Evolutionary conservation across 2,329 filamentous ascomycete species (phyloP).

Genomic region (Fusarium sarcochroum): DNA sequence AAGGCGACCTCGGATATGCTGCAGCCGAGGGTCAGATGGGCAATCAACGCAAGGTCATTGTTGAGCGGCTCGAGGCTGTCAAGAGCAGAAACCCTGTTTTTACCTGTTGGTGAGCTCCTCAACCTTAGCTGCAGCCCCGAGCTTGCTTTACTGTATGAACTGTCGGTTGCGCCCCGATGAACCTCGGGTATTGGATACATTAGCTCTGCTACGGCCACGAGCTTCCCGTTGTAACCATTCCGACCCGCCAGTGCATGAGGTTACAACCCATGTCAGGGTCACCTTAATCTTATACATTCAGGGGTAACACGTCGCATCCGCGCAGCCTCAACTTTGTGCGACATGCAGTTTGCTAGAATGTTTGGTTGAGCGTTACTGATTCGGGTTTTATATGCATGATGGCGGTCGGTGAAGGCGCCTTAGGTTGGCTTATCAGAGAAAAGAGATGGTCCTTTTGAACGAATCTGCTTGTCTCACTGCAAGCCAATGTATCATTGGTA

Average conservation of each 20-base stretch:
- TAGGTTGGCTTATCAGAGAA: not conserved
- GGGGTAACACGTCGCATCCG: constrained; percentile 21
- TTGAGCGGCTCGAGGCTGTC: constrained; percentile 94
- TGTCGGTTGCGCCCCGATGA: not conserved
- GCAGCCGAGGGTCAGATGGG: constrained; percentile 95
- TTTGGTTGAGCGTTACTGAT: constrained; percentile 27
- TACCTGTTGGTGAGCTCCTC: constrained; percentile 83
- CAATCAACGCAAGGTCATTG: constrained; percentile 92
- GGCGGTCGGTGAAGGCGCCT: constrained; percentile 18
- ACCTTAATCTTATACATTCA: constrained; percentile 19
- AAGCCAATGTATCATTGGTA: constrained; percentile 4
- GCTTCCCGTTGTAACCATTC: constrained; percentile 19
- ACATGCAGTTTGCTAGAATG: constrained; percentile 18
- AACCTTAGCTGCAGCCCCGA: constrained; percentile 1
- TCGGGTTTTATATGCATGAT: constrained; percentile 39
- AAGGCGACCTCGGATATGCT: constrained; percentile 94
- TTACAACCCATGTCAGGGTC: constrained; percentile 14
- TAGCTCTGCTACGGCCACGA: constrained; percentile 7
- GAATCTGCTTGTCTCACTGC: not conserved
- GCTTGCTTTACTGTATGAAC: constrained; percentile 2
- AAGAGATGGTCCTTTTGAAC: constrained; percentile 1
- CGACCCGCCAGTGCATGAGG: constrained; percentile 9
- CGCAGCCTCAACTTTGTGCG: constrained; percentile 11
- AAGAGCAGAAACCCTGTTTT: constrained; percentile 97
- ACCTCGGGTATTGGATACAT: constrained; percentile 1